Percentiles rank a stretch among this genome's conserved stretches.
Evolutionary conservation across 306 rosid genomes (phyloP).

Genomic region (Leucaena leucocephala): DNA sequence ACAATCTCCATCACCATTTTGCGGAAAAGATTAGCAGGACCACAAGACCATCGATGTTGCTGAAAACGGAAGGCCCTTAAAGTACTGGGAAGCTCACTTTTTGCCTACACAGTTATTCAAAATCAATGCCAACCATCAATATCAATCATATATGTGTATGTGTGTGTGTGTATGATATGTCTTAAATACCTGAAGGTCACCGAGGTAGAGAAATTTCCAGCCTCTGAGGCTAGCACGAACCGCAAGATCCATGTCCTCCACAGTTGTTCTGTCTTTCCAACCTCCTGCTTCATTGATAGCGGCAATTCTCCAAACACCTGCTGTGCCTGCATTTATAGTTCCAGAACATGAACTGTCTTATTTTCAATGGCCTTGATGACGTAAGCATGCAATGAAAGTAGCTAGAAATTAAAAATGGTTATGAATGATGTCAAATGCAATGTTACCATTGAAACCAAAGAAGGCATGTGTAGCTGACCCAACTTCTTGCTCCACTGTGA

Average conservation of each 20-base stretch:
- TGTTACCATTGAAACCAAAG: slow-evolving; percentile 92
- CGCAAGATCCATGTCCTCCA: slow-evolving; percentile 99
- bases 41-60: slow-evolving; percentile 99
- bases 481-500: slow-evolving; percentile 99
- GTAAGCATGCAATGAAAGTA: not conserved
- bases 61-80: slow-evolving; percentile 97
- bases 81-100: slow-evolving; percentile 99
- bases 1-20: slow-evolving; percentile 96
- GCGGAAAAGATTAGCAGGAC: slow-evolving; percentile 96
- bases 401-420: not conserved
- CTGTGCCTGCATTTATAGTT: slow-evolving; percentile 68
- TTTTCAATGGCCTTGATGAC: not conserved
- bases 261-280: slow-evolving; percentile 98
- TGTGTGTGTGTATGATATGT: not conserved
- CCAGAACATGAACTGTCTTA: not conserved
- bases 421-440: not conserved
- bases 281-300: slow-evolving; percentile 99
- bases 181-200: slow-evolving; percentile 83
- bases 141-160: not conserved
- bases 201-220: slow-evolving; percentile 95
- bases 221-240: slow-evolving; percentile 97
- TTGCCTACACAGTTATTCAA: slow-evolving; percentile 52
- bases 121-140: not conserved
- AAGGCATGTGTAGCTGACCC: slow-evolving; percentile 98
- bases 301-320: slow-evolving; percentile 97